Evolutionary conservation across 768 basidiomycete species (phyloP).

Genomic region (Pulveroboletus frians): DNA sequence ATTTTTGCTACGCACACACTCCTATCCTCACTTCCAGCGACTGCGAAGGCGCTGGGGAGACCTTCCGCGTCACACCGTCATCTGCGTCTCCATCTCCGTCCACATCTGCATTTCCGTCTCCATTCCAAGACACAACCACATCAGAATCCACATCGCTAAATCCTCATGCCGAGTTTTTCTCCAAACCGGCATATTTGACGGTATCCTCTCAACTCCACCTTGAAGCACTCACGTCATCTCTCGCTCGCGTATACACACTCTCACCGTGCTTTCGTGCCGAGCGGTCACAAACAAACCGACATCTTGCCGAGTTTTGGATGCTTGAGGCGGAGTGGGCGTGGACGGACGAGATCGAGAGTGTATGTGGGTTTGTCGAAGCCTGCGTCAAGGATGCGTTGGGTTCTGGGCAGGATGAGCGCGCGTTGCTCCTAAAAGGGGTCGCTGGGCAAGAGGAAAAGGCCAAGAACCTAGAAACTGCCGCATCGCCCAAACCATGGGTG

Average conservation of each 20-base stretch:
- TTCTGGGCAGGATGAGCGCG: conserved; percentile 30
- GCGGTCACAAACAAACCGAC: conserved; percentile 79
- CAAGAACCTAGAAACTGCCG: conserved; percentile 34
- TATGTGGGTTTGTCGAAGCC: conserved; percentile 56
- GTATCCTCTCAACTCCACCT: conserved; percentile 96
- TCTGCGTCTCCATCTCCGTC: conserved; percentile 3
- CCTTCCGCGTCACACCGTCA: conserved; percentile 63
- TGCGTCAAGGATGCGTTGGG: conserved; percentile 41
- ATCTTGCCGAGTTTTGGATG: conserved; percentile 99
- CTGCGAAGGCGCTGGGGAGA: conserved; percentile 94
- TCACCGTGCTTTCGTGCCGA: conserved; percentile 95
- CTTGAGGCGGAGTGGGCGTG: conserved; percentile 92
- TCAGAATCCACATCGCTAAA: conserved; percentile 1
- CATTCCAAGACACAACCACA: conserved; percentile 1
- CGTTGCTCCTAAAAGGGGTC: conserved; percentile 29
- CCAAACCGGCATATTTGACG: conserved; percentile 74
- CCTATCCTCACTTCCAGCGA: conserved; percentile 89
- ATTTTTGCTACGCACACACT: conserved; percentile 74
- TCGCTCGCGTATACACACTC: conserved; percentile 86
- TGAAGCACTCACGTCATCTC: conserved; percentile 73
- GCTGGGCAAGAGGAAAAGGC: conserved; percentile 34
- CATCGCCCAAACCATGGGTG: conserved; percentile 47
- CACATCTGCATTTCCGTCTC: neutral
- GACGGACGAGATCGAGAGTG: conserved; percentile 38
- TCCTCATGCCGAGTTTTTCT: conserved; percentile 57